Percentiles rank a stretch among this genome's conserved stretches.
Conservation (phyloP, 805 yeast species). For the Clavispora fructus region DNA sequence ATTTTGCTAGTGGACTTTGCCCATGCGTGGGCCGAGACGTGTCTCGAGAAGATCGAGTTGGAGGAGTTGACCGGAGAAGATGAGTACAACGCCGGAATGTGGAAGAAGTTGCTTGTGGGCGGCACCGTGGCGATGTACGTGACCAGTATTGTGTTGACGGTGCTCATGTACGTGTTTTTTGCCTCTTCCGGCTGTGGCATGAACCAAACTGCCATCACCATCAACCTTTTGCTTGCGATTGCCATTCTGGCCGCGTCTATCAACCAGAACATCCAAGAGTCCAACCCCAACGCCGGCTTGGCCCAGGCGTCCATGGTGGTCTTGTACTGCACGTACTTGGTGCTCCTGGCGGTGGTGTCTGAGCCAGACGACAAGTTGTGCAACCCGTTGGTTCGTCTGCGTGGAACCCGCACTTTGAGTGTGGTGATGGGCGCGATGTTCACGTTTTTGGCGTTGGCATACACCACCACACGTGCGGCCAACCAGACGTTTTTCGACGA, state of each 20-base stretch:
- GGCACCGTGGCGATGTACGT: constrained; percentile 86
- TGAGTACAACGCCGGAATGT: constrained; percentile 48
- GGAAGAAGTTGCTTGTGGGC: constrained; percentile 78
- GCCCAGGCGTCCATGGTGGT: constrained; percentile 97
- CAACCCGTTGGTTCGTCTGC: constrained; percentile 85
- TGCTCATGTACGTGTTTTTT: constrained; percentile 77
- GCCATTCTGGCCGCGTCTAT: constrained; percentile 68
- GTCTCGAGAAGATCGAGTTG: constrained; percentile 84
- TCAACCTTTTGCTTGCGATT: constrained; percentile 64
- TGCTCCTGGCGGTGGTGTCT: constrained; percentile 88
- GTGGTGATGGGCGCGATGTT: constrained; percentile 86
- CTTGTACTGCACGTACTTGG: constrained; percentile 84
- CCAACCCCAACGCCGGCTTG: constrained; percentile 90
- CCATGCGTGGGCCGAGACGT: constrained; percentile 97
- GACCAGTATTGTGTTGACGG: constrained; percentile 65
- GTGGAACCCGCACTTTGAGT: constrained; percentile 85
- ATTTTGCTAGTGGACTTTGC: constrained; percentile 93
- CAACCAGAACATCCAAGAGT: constrained; percentile 80
- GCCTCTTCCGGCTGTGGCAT: constrained; percentile 77
- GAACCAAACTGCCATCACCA: constrained; percentile 81
- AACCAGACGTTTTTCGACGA: constrained; percentile 47
- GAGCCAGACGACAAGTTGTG: constrained; percentile 94
- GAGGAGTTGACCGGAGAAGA: constrained; percentile 52
- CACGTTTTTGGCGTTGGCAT: constrained; percentile 92
- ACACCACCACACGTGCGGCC: constrained; percentile 96